These are phyloP conservation scores for Fomes fomentarius DNA, from an alignment of 1,284 basidiomycete genomes.

Conservation along the genomic window DNA sequence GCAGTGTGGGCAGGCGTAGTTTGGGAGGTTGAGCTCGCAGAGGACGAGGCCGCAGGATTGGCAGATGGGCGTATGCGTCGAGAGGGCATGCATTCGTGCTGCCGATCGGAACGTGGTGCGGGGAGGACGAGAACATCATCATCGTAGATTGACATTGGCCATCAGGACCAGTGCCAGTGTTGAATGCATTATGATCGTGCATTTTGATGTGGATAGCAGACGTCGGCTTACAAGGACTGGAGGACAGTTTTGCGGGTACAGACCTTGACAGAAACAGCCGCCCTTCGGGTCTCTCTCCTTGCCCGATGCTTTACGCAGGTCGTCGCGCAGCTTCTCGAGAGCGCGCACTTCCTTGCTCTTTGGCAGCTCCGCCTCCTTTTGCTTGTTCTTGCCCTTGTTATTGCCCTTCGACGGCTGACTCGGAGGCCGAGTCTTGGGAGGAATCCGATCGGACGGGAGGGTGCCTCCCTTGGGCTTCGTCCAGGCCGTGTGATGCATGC, in stretches of 20 bases:
- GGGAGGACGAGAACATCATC: neutral
- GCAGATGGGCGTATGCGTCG: constrained; percentile 59
- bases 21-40: constrained; percentile 58
- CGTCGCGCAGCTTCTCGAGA: constrained; percentile 34
- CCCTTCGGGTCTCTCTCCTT: constrained; percentile 54
- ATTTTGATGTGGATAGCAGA: neutral
- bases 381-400: constrained; percentile 29
- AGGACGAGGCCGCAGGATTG: constrained; percentile 62
- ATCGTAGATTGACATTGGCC: neutral
- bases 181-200: neutral
- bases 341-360: constrained; percentile 34
- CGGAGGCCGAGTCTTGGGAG: constrained; percentile 17
- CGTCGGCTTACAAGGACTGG: neutral
- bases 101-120: neutral
- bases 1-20: constrained; percentile 63
- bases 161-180: neutral
- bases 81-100: constrained; percentile 63
- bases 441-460: constrained; percentile 33
- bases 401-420: constrained; percentile 16
- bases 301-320: constrained; percentile 28
- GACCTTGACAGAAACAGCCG: constrained; percentile 73
- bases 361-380: constrained; percentile 24
- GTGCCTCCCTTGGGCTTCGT: constrained; percentile 25
- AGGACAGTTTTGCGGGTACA: constrained; percentile 6
- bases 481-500: constrained; percentile 31